A percentile compares a stretch with the other conserved stretches of the same genome.
These are phyloP conservation scores for Avicennia marina DNA, from an alignment of 257 asterid species.

Conservation along the genomic window DNA sequence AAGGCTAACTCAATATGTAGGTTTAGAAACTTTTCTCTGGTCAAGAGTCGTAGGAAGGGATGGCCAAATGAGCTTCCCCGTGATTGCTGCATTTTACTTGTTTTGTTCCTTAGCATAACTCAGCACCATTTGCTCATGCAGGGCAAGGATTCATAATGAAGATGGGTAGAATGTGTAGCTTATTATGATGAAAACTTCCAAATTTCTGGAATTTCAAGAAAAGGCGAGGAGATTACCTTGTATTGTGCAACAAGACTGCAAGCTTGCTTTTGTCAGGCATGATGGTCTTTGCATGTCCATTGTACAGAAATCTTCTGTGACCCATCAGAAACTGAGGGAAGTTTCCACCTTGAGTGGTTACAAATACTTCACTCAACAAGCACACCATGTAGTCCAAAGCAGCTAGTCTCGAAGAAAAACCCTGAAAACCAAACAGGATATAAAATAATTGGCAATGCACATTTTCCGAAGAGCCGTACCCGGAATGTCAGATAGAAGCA, in stretches of 20 bases:
- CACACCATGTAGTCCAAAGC: constrained; percentile 85
- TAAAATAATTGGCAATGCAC: too few species aligned
- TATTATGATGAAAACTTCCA: neutral
- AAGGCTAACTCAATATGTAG: too few species aligned
- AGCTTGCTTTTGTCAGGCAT: constrained; percentile 80
- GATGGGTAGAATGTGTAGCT: neutral
- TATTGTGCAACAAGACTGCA: constrained; percentile 56
- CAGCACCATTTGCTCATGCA: neutral
- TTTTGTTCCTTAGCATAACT: too few species aligned
- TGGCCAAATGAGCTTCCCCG: too few species aligned
- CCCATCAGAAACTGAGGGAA: constrained; percentile 93
- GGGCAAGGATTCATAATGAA: neutral
- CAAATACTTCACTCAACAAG: constrained; percentile 80
- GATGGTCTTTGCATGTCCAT: constrained; percentile 85
- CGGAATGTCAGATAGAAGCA: too few species aligned
- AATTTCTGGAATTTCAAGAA: neutral
- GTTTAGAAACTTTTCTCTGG: too few species aligned
- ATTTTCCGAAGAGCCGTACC: too few species aligned
- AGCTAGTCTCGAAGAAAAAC: constrained; percentile 76
- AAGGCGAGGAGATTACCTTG: constrained; percentile 39
- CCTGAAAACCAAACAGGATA: constrained; percentile 29
- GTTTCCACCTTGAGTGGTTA: constrained; percentile 95
- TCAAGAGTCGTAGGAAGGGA: too few species aligned
- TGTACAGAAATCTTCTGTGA: constrained; percentile 69
- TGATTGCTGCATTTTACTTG: too few species aligned